Evolutionary conservation across 1,284 basidiomycete species (phyloP), one percentile per base, ranked within the genome.

Genomic region (Sutorius eximius): DNA sequence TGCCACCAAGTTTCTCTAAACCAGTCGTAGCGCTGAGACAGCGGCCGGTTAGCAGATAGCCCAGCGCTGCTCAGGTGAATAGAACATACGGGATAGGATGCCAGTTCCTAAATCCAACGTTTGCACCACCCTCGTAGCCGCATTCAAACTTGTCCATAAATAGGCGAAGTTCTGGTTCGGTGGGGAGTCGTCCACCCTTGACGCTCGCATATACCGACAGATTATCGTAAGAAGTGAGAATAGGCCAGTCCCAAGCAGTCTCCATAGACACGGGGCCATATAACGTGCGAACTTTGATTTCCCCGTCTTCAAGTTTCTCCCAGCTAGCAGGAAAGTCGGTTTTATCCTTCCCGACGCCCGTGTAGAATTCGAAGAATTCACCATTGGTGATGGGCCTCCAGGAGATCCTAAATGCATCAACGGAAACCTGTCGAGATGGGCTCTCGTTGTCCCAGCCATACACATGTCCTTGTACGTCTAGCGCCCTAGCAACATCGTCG

Each of bases 371-470:
- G 62, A 81, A 81, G 67, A 87, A 91, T 62, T 93, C 79, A 15
- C 85, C 86, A 64, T 98, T 99, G 47, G 87, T 91, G 46, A 98
- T 79, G 1, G 95, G 94, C 56, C 91, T 78, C 77, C 90, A 90
- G 41, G 89, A 86, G 49, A 97, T 87, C 57, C 77, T 80, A 77
- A 98, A 86, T 51, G 78, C 50, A 27, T 75, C 77, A 9, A 91
- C 82, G 0, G 79, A 62, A 13, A 86, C 81, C 16, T 69, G 68
- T 22, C 88, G 75, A 59, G 75, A 75, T 2, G 95, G 93, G 65
- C 87, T 80, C 76, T 99, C 96, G 64, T 93, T 95, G 71, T 99
- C 97, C 96, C 95, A 98, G 0, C 95, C 97, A 67, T 92, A 95
- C 58, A 89, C 86, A 65, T 95, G 89, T 16, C 73, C 72, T 15